Percentiles rank a stretch among this genome's conserved stretches.
Evolutionary conservation across 495 filamentous ascomycete genomes (phyloP).

Genomic region (Penicillium dipodomyicola): DNA sequence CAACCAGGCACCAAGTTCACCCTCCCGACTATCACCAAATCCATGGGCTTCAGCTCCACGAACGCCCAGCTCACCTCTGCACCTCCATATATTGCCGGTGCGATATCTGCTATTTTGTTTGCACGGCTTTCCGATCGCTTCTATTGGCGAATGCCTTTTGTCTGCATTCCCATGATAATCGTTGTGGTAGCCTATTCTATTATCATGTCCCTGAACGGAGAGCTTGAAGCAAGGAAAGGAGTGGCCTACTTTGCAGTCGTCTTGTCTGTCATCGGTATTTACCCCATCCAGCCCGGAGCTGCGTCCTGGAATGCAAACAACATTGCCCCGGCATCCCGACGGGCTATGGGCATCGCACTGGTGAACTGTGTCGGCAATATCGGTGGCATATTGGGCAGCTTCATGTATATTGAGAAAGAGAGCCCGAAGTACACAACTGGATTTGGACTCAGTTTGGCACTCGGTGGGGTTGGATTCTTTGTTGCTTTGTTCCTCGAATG

Average conservation of each 20-base stretch:
- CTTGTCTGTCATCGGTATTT: neutral
- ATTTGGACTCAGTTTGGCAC: slow-evolving; percentile 5
- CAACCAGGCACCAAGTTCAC: slow-evolving; percentile 7
- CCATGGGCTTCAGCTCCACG: neutral
- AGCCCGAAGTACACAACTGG: slow-evolving; percentile 3
- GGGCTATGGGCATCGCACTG: slow-evolving; percentile 11
- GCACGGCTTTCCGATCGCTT: neutral
- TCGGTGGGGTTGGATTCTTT: slow-evolving; percentile 3
- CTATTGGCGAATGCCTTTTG: slow-evolving; percentile 8
- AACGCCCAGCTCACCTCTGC: slow-evolving; percentile 4
- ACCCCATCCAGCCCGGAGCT: slow-evolving; percentile 8
- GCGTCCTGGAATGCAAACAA: slow-evolving; percentile 12
- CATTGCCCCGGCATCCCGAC: slow-evolving; percentile 4
- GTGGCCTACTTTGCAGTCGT: slow-evolving; percentile 3
- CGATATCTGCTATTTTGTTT: slow-evolving; percentile 2
- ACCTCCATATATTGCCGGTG: slow-evolving; percentile 1
- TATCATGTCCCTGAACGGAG: neutral
- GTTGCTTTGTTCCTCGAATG: slow-evolving; percentile 3
- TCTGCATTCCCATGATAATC: neutral
- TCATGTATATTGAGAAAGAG: slow-evolving; percentile 13
- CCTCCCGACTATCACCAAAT: slow-evolving; percentile 1
- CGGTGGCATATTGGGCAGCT: slow-evolving; percentile 12
- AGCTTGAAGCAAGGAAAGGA: neutral
- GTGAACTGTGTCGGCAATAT: slow-evolving; percentile 11
- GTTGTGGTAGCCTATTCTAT: slow-evolving; percentile 6